Base-by-base conservation (phyloP, 768 basidiomycete genomes). In the Neoboletus magnificus region DNA sequence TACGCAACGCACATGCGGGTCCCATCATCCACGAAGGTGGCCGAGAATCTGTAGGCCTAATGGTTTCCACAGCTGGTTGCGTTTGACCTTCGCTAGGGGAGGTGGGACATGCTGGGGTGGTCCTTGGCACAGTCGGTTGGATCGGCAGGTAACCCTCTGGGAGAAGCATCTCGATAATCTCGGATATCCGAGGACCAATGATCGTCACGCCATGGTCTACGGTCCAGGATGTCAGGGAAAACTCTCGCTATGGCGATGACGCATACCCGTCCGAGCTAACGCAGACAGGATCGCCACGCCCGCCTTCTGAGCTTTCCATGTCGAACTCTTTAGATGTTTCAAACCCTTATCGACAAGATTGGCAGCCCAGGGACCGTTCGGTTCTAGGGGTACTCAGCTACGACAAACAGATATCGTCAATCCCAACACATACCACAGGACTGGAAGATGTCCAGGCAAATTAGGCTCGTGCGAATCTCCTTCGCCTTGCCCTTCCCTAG, bases 281-380 rank as follows among this genome's bases (percentile, higher is more conserved):
- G 66, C 60, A 12, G 55, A 65, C 11, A 67, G 63, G 15, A 68
- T 63, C 9, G 44, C 57, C 41, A 65, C 61, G 2, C 63, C 66
- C 12, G 63, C 64, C 25, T 67, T 67, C 52, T 65, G 66, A 7
- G 6, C 20, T 23, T 58, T 57, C 66, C 66, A 68, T 10, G 7
- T 27, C 5, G 20, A 11, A 0, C 40, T 39, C n/a, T 1, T 10
- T 9, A 66, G 35, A 11, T 40, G 35, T 2, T 41, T 2, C 49
- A 68, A 22, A 45, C 63, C 54, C 12, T 47, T 55, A 1, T 29
- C 9, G 5, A 68, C 54, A 4, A 67, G 64, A 7, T 56, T 35
- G 2, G 10, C 16, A 6, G 62, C 55, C 59, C 63, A 63, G 0
- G 52, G 55, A 40, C 53, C 57, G 0, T 56, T 6, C 20, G 25